phyloP scores from a whole-genome alignment of 768 basidiomycete species.

The Cystofilobasidium capitatum region DNA sequence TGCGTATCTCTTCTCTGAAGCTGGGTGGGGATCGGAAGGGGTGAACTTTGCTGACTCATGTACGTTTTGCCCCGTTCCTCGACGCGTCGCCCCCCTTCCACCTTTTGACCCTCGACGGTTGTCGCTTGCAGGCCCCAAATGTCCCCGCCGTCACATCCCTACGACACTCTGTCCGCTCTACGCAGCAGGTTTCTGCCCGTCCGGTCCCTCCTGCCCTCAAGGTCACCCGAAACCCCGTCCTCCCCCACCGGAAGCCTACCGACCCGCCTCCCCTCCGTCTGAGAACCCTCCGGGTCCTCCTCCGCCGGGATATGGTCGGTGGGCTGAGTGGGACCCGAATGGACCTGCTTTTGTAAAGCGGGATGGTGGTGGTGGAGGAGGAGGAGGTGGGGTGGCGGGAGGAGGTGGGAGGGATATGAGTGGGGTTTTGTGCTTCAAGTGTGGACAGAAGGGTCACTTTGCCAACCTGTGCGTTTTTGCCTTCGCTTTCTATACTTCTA shows the following conservation, averaged over 20 bases:
- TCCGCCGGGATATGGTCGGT: conserved; percentile 37
- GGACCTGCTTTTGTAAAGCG: conserved; percentile 31
- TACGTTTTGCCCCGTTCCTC: neutral
- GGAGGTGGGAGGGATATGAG: conserved; percentile 29
- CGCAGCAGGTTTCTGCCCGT: conserved; percentile 24
- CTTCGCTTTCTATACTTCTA: conserved; percentile 50
- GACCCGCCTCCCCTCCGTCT: conserved; percentile 67
- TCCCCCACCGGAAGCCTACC: conserved; percentile 45
- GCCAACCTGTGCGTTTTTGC: conserved; percentile 64
- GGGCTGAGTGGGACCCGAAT: conserved; percentile 27
- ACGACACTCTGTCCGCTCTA: conserved; percentile 17
- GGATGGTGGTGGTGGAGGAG: conserved; percentile 27
- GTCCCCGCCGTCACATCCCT: conserved; percentile 20
- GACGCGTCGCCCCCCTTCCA: neutral
- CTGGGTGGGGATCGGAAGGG: conserved; percentile 85
- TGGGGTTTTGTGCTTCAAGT: conserved; percentile 38
- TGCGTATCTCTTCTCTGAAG: conserved; percentile 51
- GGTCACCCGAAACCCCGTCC: conserved; percentile 21
- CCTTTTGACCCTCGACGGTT: no score
- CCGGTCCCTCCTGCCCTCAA: conserved; percentile 18
- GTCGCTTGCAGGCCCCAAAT: conserved; percentile 21
- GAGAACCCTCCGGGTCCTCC: conserved; percentile 31
- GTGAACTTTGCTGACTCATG: conserved; percentile 49
- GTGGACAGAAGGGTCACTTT: conserved; percentile 21
- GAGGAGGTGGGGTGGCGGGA: conserved; percentile 30